Evolutionary conservation across 2,329 filamentous ascomycete genomes (phyloP), one percentile per base, ranked within the genome.

Genomic region (Alternaria ventricosa): DNA sequence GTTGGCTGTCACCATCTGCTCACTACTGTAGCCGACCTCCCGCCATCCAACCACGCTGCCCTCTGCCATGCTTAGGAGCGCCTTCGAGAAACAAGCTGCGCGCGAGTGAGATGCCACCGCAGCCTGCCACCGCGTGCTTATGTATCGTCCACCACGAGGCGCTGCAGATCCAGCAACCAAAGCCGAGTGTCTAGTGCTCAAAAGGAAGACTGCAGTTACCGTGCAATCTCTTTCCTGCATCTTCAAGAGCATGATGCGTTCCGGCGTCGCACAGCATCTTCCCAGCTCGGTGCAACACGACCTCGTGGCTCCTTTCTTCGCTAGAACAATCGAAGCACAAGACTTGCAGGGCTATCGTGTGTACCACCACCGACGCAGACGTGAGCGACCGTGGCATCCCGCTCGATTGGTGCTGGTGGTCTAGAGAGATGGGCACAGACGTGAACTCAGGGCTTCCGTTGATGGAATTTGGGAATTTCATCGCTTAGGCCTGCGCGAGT

Each of bases 1-100:
- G 76, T 78, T 79, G 72, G 71, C 66, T 71, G 71, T 71, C 67
- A 59, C 62, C 70, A 63, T 62, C 70, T 69, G 63, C 67, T 58
- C 58, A 54, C 55, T 44, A 41, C 55, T 69, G 53, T 68, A 73
- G 60, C 71, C 73, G 69, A 71, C 64, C 62, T 67, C 64, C 60
- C 66, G 63, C 62, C 60, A 59, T 56, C 65, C 71, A 67, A 68
- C 68, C 62, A 72, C 47, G 46, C 18, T 30, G 27, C 30, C 45
- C 22, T 46, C 45, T 50, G 30, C n/a, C 49, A 46, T 57, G 30
- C 46, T n/a, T 57, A 41, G 41, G 36, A 33, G 57, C 64, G 66
- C 20, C 68, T 75, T 74, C 69, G 66, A 61, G 69, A 71, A 75
- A 68, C 63, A 62, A 56, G 49, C 28, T 54, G 63, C 71, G 65